A percentile compares a stretch with the other conserved stretches of the same genome.
These are phyloP conservation scores for Breviolum minutum DNA, from an alignment of 73 alveolate genomes.

Conservation along the genomic window DNA sequence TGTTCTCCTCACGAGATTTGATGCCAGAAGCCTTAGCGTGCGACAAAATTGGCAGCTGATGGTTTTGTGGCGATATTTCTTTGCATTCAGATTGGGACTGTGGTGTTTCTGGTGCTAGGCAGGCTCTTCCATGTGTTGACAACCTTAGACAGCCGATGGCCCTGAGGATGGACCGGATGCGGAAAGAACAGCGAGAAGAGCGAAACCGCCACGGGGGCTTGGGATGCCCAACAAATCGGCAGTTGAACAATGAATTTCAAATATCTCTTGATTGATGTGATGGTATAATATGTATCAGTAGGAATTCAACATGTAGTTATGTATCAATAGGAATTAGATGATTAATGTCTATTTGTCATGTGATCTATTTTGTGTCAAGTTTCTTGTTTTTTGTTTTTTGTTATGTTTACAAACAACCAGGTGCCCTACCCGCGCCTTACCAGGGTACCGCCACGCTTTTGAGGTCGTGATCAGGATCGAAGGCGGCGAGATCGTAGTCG, in stretches of 20 bases:
- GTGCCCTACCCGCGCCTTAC: too few species aligned
- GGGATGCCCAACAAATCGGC: too few species aligned
- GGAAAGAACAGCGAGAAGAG: slow-evolving; percentile 66
- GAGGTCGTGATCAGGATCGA: slow-evolving; percentile 52
- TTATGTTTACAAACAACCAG: neutral
- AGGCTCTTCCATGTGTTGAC: neutral
- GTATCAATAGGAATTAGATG: neutral
- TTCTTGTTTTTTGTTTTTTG: neutral
- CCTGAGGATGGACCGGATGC: slow-evolving; percentile 57
- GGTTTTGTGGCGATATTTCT: too few species aligned
- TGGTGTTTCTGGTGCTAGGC: too few species aligned
- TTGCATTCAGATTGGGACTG: too few species aligned
- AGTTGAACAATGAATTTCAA: neutral
- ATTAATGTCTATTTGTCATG: neutral
- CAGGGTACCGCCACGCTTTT: neutral
- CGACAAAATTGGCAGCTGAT: too few species aligned
- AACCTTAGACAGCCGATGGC: neutral
- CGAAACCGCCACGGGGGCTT: slow-evolving; percentile 37
- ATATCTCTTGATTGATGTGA: too few species aligned
- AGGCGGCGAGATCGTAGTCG: slow-evolving; percentile 38
- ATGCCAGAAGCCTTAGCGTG: slow-evolving; percentile 4
- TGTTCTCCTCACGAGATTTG: slow-evolving; percentile 76
- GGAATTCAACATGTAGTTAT: neutral
- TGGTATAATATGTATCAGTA: neutral
- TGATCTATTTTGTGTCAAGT: too few species aligned